Evolutionary conservation across 345 rosid genomes (phyloP), one percentile per base, ranked within the genome.

Genomic region (Raphanus raphanistrum): DNA sequence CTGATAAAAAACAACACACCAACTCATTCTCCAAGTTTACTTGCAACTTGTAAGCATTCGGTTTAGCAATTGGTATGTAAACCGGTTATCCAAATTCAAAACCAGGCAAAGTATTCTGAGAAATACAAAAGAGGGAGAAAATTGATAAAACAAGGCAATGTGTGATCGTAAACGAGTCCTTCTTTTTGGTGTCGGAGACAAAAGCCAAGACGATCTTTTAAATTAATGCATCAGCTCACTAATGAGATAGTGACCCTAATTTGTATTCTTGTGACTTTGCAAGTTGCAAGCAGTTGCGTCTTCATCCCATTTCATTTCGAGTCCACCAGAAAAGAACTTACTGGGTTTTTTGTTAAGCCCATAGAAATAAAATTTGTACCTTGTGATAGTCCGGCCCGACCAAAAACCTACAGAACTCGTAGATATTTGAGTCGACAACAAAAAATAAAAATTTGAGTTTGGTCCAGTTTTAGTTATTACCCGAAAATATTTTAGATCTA

Each of bases 111-210:
- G 43, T 38, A 59, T 36, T 7, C 45, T 21, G n/a, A 48, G 45
- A 38, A 38, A 38, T 38, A 10, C 45, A 15, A 16, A 4, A 8
- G 9, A 3, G 4, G 8, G 17, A 3, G 4, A 16, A 26, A 13
- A 36, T 6, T n/a, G 10, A 66, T 73, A 74, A 27, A 2, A 68
- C 27, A 74, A 74, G 82, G 58, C 74, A 60, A 8, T 79, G 82
- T 60, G 77, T 72, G 82, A 72, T 0, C 36, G 64, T 48, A 67
- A 78, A 66, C 73, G 54, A 72, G 45, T 35, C 73, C 15, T 32
- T 26, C 26, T 55, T 50, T 70, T n/a, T 77, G 45, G 33, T 54
- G 75, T 70, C 12, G 65, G 58, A 52, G 66, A 77, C 69, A 69
- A n/a, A 62, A 8, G 74, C 68, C 71, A 63, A 61, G 63, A 61